A percentile compares a stretch with the other conserved stretches of the same genome.
Conservation (phyloP, 257 asterid species). For the Schizonepeta tenuifolia region DNA sequence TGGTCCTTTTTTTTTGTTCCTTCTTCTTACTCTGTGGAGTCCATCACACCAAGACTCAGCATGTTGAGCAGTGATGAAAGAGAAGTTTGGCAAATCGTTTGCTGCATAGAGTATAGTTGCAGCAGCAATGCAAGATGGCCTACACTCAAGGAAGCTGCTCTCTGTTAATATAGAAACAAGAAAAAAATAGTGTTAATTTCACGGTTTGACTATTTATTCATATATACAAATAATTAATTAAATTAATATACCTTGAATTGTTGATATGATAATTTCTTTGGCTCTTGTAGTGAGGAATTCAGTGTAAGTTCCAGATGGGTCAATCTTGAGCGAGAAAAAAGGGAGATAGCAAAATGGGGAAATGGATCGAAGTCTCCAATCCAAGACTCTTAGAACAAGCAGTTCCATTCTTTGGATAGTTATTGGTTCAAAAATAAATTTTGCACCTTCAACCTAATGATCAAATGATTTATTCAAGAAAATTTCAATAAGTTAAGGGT, state of each 20-base stretch:
- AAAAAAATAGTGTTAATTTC: background rate
- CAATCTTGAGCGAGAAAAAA: conserved; percentile 80
- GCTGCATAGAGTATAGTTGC: conserved; percentile 82
- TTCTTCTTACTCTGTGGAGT: conserved; percentile 65
- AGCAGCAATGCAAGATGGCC: conserved; percentile 93
- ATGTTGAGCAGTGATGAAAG: conserved; percentile 71
- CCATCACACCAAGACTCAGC: conserved; percentile 91
- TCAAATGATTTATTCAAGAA: background rate
- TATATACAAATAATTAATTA: too few species aligned
- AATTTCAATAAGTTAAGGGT: background rate
- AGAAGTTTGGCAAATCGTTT: conserved; percentile 71
- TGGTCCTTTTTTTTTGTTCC: background rate
- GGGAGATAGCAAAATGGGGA: conserved; percentile 79
- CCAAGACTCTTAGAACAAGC: conserved; percentile 73
- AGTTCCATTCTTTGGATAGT: conserved; percentile 86
- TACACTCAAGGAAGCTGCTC: conserved; percentile 67
- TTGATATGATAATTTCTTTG: conserved; percentile 62
- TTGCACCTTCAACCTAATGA: conserved; percentile 81
- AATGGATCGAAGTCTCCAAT: conserved; percentile 89
- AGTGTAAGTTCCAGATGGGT: conserved; percentile 65
- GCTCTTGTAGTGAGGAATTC: conserved; percentile 73
- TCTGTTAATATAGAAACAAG: conserved; percentile 43
- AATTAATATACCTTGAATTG: conserved; percentile 58
- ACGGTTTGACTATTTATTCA: too few species aligned
- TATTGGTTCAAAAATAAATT: conserved; percentile 76